Percentiles rank a stretch among this genome's conserved stretches.
Conservation (phyloP, 2,329 filamentous ascomycete species). For the Rhynchosporium agropyri region DNA sequence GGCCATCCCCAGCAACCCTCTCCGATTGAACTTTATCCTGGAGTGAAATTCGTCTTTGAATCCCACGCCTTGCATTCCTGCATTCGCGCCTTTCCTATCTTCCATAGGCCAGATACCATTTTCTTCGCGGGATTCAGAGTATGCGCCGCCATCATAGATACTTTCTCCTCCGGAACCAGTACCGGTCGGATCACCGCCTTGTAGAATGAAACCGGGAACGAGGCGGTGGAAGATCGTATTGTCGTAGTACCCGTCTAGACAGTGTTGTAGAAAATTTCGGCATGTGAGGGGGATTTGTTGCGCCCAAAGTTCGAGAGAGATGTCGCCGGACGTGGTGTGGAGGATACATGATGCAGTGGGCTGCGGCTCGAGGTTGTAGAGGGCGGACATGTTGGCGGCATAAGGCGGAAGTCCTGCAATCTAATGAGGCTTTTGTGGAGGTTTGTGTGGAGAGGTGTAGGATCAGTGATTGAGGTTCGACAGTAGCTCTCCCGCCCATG, state of each 20-base stretch:
- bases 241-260: slow-evolving; percentile 93
- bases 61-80: slow-evolving; percentile 59
- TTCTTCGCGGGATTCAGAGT: slow-evolving; percentile 49
- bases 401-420: slow-evolving; percentile 28
- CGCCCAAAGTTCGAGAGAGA: slow-evolving; percentile 91
- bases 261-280: slow-evolving; percentile 94
- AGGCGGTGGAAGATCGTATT: slow-evolving; percentile 93
- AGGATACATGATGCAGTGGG: slow-evolving; percentile 90
- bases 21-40: slow-evolving; percentile 86
- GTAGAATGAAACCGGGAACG: slow-evolving; percentile 87
- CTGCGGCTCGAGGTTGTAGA: slow-evolving; percentile 93
- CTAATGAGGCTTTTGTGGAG: slow-evolving; percentile 33
- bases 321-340: slow-evolving; percentile 85
- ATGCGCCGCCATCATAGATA: slow-evolving; percentile 84
- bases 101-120: slow-evolving; percentile 57
- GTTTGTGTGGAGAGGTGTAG: neutral
- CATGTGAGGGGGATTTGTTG: slow-evolving; percentile 90
- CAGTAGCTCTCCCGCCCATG: neutral
- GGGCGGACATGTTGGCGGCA: slow-evolving; percentile 68
- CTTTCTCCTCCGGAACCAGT: slow-evolving; percentile 90
- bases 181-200: slow-evolving; percentile 92
- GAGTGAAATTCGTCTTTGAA: slow-evolving; percentile 89
- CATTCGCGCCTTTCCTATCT: slow-evolving; percentile 62
- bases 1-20: slow-evolving; percentile 93
- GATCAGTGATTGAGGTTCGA: neutral